These are phyloP conservation scores for Chlamydomonas asymmetrica DNA, from an alignment of 139 green algal genomes.

Conservation along the genomic window DNA sequence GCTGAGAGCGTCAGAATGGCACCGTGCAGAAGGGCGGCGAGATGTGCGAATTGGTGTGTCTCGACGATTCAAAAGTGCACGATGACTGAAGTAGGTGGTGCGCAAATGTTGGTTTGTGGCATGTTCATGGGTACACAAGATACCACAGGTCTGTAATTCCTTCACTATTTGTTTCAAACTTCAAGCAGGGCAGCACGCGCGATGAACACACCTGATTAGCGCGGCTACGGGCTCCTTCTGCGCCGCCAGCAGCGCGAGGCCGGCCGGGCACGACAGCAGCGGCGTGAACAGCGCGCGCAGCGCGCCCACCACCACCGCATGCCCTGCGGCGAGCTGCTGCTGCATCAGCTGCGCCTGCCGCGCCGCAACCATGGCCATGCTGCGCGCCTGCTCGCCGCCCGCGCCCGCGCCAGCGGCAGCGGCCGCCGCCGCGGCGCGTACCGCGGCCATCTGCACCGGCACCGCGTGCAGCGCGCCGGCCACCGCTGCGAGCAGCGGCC, in stretches of 20 bases:
- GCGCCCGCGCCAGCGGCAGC: background rate
- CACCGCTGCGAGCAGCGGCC: background rate
- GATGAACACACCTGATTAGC: too few species aligned
- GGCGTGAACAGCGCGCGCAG: conserved; percentile 14
- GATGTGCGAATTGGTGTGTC: too few species aligned
- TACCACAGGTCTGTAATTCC: too few species aligned
- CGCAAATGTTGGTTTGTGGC: too few species aligned
- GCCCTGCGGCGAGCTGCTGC: background rate
- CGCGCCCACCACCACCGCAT: background rate
- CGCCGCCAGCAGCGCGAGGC: conserved; percentile 11
- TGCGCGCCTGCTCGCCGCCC: background rate
- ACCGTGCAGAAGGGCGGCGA: too few species aligned
- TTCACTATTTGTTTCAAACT: too few species aligned
- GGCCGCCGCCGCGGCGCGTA: conserved; percentile 1
- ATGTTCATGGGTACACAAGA: too few species aligned
- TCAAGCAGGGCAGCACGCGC: too few species aligned
- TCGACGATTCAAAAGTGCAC: too few species aligned
- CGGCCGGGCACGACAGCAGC: conserved; percentile 2
- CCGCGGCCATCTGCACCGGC: background rate
- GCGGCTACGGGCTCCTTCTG: background rate
- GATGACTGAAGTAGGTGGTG: too few species aligned
- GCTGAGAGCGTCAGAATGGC: too few species aligned
- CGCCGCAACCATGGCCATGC: background rate
- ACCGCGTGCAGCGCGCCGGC: conserved; percentile 2
- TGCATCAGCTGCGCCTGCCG: conserved; percentile 3